Conservation (phyloP, 129 eudicot genomes). For the Centrapalus pauciflorus region DNA sequence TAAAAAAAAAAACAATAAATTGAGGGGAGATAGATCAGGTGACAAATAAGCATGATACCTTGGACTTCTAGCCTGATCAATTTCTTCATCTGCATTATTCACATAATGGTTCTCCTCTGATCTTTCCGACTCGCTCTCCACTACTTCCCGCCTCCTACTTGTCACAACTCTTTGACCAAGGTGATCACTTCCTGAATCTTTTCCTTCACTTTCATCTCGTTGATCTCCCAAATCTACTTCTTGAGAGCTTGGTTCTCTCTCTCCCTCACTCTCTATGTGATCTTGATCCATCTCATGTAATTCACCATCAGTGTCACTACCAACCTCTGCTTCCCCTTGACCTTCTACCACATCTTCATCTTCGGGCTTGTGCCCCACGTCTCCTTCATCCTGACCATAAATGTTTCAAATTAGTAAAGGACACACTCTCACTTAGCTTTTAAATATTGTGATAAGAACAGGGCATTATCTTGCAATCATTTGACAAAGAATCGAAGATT, state of each 20-base stretch:
- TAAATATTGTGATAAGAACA: too few species aligned
- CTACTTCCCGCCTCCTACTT: slow-evolving; percentile 71
- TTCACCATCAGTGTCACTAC: slow-evolving; percentile 90
- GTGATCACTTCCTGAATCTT: slow-evolving; percentile 67
- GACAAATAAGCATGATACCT: slow-evolving; percentile 39
- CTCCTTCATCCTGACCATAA: slow-evolving; percentile 73
- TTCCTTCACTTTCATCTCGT: slow-evolving; percentile 80
- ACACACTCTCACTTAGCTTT: slow-evolving; percentile 10
- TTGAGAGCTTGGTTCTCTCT: slow-evolving; percentile 82
- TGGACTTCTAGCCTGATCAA: slow-evolving; percentile 67
- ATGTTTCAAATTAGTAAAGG: slow-evolving; percentile 1
- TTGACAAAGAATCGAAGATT: too few species aligned
- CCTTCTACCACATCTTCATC: slow-evolving; percentile 78
- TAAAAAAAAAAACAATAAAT: too few species aligned
- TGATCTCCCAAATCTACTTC: slow-evolving; percentile 74
- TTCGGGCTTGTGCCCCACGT: slow-evolving; percentile 56
- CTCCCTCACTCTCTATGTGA: slow-evolving; percentile 86
- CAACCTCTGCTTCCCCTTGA: slow-evolving; percentile 82
- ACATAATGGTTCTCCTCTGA: slow-evolving; percentile 75
- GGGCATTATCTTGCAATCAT: too few species aligned
- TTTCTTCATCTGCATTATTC: slow-evolving; percentile 85
- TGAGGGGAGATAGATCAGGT: slow-evolving; percentile 10
- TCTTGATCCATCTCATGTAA: slow-evolving; percentile 59
- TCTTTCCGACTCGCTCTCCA: slow-evolving; percentile 86
- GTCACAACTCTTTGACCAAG: slow-evolving; percentile 76